A percentile compares a stretch with the other conserved stretches of the same genome.
Conservation (phyloP, 176 grass and related monocot genomes). For the Lolium multiflorum region DNA sequence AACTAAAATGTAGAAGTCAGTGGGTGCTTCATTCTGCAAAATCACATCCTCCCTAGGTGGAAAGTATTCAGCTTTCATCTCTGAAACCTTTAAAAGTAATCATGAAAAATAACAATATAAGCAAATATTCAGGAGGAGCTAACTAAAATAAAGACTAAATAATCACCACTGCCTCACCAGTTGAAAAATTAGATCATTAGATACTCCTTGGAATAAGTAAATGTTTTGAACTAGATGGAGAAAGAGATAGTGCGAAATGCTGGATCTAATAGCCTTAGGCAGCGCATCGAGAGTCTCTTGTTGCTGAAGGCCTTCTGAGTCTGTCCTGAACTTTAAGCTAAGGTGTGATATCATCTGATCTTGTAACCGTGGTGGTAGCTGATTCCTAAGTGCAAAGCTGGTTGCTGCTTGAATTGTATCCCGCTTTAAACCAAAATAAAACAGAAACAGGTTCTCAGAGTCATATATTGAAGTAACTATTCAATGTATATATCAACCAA, state of each 20-base stretch:
- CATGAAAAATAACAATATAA: slow-evolving; percentile 42
- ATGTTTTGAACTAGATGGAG: slow-evolving; percentile 74
- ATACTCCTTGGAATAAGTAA: slow-evolving; percentile 83
- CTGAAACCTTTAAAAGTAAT: slow-evolving; percentile 70
- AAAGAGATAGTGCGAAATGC: slow-evolving; percentile 95
- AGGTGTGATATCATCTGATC: slow-evolving; percentile 99
- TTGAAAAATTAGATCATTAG: slow-evolving; percentile 92
- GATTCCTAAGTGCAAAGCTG: slow-evolving; percentile 90
- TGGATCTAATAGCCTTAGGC: slow-evolving; percentile 96
- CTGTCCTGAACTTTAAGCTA: slow-evolving; percentile 95
- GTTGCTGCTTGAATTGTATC: slow-evolving; percentile 99
- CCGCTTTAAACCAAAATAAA: slow-evolving; percentile 61
- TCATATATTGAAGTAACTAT: not conserved
- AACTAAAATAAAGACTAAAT: slow-evolving; percentile 4
- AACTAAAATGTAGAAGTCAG: slow-evolving; percentile 96
- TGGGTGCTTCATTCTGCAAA: slow-evolving; percentile 97
- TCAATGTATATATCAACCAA: slow-evolving; percentile 18
- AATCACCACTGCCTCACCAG: slow-evolving; percentile 54
- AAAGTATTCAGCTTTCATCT: slow-evolving; percentile 99
- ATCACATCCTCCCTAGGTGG: slow-evolving; percentile 99
- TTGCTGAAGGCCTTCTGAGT: slow-evolving; percentile 99
- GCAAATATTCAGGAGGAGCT: not conserved
- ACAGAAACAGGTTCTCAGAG: slow-evolving; percentile 26
- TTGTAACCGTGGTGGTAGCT: slow-evolving; percentile 79
- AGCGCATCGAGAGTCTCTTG: slow-evolving; percentile 89